Conservation (phyloP, 805 yeast species). For the Lipomyces anomalus region DNA sequence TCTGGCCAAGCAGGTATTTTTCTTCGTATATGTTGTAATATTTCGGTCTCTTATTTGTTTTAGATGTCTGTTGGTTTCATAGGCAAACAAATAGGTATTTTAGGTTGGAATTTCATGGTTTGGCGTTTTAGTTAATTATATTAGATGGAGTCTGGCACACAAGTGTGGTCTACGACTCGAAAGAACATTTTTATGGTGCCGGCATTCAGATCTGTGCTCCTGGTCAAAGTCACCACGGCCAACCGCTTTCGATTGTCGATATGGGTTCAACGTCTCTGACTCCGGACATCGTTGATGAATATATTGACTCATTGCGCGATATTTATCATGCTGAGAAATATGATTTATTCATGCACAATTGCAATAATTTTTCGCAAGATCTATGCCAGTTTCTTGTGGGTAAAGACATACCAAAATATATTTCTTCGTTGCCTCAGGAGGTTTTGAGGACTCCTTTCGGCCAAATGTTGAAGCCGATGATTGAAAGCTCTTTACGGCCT, state of each 20-base stretch:
- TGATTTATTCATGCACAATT: slow-evolving; percentile 57
- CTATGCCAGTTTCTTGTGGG: slow-evolving; percentile 54
- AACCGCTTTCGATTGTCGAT: slow-evolving; percentile 48
- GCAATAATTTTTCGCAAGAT: slow-evolving; percentile 62
- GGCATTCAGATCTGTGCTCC: slow-evolving; percentile 49
- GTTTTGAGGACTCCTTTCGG: slow-evolving; percentile 50
- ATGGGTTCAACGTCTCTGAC: slow-evolving; percentile 51
- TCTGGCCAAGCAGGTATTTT: slow-evolving; percentile 44
- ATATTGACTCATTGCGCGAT: slow-evolving; percentile 44
- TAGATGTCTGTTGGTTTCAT: slow-evolving; percentile 42
- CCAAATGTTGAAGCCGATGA: slow-evolving; percentile 40
- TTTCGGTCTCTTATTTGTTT: background rate
- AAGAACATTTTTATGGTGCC: slow-evolving; percentile 54
- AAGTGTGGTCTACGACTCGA: slow-evolving; percentile 47
- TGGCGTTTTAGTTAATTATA: background rate
- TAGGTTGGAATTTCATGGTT: slow-evolving; percentile 10
- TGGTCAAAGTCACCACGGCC: slow-evolving; percentile 55
- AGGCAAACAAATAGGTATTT: slow-evolving; percentile 37
- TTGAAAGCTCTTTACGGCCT: slow-evolving; percentile 27
- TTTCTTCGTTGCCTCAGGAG: slow-evolving; percentile 47
- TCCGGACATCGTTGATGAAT: slow-evolving; percentile 49
- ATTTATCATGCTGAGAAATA: slow-evolving; percentile 46
- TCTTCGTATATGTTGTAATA: background rate
- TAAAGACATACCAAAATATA: slow-evolving; percentile 47
- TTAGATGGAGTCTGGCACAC: slow-evolving; percentile 67